Evolutionary conservation across 2,329 filamentous ascomycete species (phyloP), one percentile per base, ranked within the genome.

Genomic region (Colletotrichum truncatum): DNA sequence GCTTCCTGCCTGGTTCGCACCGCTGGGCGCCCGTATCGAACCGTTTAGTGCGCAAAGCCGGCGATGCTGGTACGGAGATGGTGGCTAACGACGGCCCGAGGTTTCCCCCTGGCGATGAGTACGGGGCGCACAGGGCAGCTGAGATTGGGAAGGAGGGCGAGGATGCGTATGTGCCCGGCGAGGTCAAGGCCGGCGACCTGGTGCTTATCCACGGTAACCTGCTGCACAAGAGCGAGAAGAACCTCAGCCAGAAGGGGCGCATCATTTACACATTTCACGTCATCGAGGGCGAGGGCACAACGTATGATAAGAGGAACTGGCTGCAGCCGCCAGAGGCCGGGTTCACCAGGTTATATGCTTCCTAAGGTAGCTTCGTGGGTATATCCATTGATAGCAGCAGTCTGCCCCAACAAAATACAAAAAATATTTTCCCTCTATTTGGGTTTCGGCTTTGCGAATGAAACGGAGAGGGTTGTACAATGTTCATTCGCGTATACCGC

Each of bases 241-340:
- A 99, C 76, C 85, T 87, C 60, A 97, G 94, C 76, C 80, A 85
- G 69, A 95, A 93, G 83, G 94, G 94, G 21, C 85, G 95, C 70
- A 97, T 96, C 75, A 97, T 98, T 57, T 99, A 98, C 79, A 98
- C 96, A 0, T 99, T 98, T 77, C 96, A 99, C 81, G 88, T 97
- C 63, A 98, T 98, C 73, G 96, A 98, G 80, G 92, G 91, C 0
- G 87, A 91, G 18, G 85, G 78, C 0, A 82, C 89, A 43, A 82
- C 81, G 58, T 99, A 98, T 77, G 96, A 98, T 78, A 86, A 86
- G 79, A 85, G 85, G 78, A 99, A 99, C 79, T 98, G 96, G 96
- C 79, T 99, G 76, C 95, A 98, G 81, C 93, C 94, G 63, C 91
- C 93, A 0, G 82, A 84, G 39, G 87, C 87, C 41, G 94, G 93